Base-by-base conservation (phyloP, 129 eudicot species). In the Pseudognaphalium luteoalbum region DNA sequence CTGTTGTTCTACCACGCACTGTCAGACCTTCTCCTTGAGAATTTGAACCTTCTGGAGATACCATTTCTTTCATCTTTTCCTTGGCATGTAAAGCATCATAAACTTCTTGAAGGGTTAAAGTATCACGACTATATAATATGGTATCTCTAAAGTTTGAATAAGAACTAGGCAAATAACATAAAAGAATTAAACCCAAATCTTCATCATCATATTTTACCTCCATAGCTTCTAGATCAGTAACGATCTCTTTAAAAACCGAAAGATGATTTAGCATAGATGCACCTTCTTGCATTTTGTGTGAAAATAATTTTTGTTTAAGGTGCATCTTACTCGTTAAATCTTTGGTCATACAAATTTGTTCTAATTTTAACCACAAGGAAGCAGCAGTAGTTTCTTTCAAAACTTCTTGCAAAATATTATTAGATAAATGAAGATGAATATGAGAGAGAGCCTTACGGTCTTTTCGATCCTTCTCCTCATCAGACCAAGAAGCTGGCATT, bases 111-210 rank as follows among this genome's bases (percentile, higher is more conserved):
- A 42, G 73, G 28, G 21, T 42, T 21, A 68, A 3, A 68, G 73
- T 68, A 42, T 68, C 73, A 68, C 12, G 35, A 42, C 73, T 68
- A 42, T 68, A 68, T 22, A 68, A 21, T 68, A 68, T 68, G 34
- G 73, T 68, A 50, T 68, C 59, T 68, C 73, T 68, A 39, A 68
- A 68, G 29, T 68, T 68, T 68, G 58, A 68, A 42, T 68, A 68
- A 42, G 58, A 68, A 68, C 73, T 17, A 42, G 73, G 73, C 58
- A 68, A 22, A 42, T 59, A 68, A 25, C 35, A 69, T 44, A 69
- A 42, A 5, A 69, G 20, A 69, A 69, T 69, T 2, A 69, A 41
- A 69, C 59, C 59, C 35, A 69, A 21, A 69, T 69, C 59, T 17
- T 22, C 59, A 1, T 41, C 35, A 9, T 69, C 73, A 69, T 69